These are phyloP conservation scores for Aschersonia sp. DNA, from an alignment of 2,329 filamentous ascomycete genomes.

Conservation along the genomic window DNA sequence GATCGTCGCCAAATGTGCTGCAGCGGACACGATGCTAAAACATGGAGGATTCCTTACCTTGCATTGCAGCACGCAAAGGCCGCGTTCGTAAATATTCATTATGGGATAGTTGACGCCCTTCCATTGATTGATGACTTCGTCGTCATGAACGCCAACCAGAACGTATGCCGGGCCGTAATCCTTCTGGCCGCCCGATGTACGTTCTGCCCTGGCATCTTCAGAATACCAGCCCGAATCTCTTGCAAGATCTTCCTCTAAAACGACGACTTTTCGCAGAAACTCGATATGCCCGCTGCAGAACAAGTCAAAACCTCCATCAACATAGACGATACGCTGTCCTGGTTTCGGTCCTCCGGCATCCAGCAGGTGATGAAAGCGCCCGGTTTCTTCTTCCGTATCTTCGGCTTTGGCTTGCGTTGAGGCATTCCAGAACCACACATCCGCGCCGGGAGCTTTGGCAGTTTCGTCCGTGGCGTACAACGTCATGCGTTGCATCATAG, in stretches of 20 bases:
- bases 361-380: constrained; percentile 53
- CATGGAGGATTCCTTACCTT: constrained; percentile 39
- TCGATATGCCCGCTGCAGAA: constrained; percentile 97
- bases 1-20: neutral
- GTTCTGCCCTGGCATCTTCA: constrained; percentile 45
- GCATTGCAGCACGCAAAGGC: constrained; percentile 90
- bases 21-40: neutral
- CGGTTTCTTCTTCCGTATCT: constrained; percentile 39
- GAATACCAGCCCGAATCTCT: constrained; percentile 59
- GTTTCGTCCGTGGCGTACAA: constrained; percentile 82
- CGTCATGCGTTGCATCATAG: constrained; percentile 62
- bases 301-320: constrained; percentile 91
- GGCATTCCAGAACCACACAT: constrained; percentile 73
- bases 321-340: constrained; percentile 81
- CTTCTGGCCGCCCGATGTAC: constrained; percentile 40
- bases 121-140: constrained; percentile 88
- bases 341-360: constrained; percentile 54
- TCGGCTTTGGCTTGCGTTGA: constrained; percentile 31
- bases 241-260: constrained; percentile 57
- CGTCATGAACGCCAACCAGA: constrained; percentile 88
- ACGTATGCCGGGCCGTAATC: constrained; percentile 77
- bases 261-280: constrained; percentile 66
- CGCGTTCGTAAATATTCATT: constrained; percentile 97
- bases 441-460: constrained; percentile 61
- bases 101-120: constrained; percentile 98